These are phyloP conservation scores for Sclerotinia minor DNA, from an alignment of 2,329 filamentous ascomycete genomes.

Conservation along the genomic window DNA sequence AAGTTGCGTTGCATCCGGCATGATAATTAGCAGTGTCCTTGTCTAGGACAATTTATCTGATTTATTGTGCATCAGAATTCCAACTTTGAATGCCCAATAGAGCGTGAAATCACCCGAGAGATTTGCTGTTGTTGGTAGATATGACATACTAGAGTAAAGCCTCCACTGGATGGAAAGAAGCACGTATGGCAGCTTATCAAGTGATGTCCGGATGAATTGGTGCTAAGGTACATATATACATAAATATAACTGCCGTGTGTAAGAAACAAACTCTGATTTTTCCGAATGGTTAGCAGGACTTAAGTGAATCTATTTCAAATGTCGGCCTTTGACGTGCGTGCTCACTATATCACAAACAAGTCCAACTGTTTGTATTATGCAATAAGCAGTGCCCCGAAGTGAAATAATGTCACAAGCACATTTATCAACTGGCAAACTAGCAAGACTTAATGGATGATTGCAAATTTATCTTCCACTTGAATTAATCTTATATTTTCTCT, in stretches of 20 bases:
- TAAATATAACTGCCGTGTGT: background rate
- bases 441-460: too few species aligned
- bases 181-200: too few species aligned
- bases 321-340: too few species aligned
- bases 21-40: background rate
- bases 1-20: background rate
- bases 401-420: background rate
- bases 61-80: background rate
- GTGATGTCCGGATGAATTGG: background rate
- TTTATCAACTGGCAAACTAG: too few species aligned
- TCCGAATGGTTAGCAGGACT: background rate
- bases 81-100: rapidly evolving
- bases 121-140: background rate
- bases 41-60: background rate
- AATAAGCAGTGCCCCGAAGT: too few species aligned
- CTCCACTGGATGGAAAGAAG: background rate
- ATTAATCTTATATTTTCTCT: background rate
- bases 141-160: background rate
- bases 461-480: background rate
- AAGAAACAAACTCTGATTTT: background rate
- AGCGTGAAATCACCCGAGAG: background rate
- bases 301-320: background rate
- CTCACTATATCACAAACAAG: background rate
- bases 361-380: background rate
- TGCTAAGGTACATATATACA: background rate